These are phyloP conservation scores for Nadsonia starkeyi-henricii DNA, from an alignment of 1,139 yeast genomes.

Conservation along the genomic window DNA sequence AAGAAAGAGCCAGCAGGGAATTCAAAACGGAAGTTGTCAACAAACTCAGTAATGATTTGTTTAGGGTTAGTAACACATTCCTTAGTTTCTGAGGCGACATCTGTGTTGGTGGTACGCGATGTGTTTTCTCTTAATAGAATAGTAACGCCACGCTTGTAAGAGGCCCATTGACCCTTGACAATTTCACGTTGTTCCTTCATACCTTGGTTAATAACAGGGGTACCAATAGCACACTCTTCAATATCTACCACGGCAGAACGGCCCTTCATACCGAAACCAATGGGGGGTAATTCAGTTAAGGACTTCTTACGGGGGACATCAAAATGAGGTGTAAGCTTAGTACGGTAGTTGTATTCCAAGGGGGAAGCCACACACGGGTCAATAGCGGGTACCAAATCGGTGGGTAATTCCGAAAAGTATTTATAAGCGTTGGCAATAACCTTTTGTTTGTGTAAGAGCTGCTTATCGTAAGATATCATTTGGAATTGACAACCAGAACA, in stretches of 20 bases:
- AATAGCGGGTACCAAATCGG: slow-evolving; percentile 41
- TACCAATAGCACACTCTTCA: slow-evolving; percentile 88
- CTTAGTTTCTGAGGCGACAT: slow-evolving; percentile 20
- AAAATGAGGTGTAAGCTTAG: slow-evolving; percentile 92
- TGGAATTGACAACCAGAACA: slow-evolving; percentile 95
- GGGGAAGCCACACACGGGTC: slow-evolving; percentile 70
- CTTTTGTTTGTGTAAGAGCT: slow-evolving; percentile 53
- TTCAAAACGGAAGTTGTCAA: slow-evolving; percentile 57
- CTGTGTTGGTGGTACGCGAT: slow-evolving; percentile 16
- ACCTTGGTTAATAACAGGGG: slow-evolving; percentile 60
- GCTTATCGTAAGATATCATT: slow-evolving; percentile 56
- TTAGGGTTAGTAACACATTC: slow-evolving; percentile 51
- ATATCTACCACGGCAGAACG: slow-evolving; percentile 70
- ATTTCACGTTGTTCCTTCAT: slow-evolving; percentile 53
- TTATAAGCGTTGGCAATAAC: slow-evolving; percentile 75
- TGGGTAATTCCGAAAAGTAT: slow-evolving; percentile 45
- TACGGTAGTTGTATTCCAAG: slow-evolving; percentile 58
- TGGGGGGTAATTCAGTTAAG: slow-evolving; percentile 40
- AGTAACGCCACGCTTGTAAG: slow-evolving; percentile 75
- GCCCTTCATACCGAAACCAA: slow-evolving; percentile 84
- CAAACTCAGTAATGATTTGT: slow-evolving; percentile 66
- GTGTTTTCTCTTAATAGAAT: slow-evolving; percentile 72
- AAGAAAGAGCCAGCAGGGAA: slow-evolving; percentile 92
- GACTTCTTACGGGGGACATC: slow-evolving; percentile 50
- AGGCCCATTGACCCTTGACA: slow-evolving; percentile 35